phyloP scores from a whole-genome alignment of 2,329 filamentous ascomycete species.

The Seiridium unicorne region DNA sequence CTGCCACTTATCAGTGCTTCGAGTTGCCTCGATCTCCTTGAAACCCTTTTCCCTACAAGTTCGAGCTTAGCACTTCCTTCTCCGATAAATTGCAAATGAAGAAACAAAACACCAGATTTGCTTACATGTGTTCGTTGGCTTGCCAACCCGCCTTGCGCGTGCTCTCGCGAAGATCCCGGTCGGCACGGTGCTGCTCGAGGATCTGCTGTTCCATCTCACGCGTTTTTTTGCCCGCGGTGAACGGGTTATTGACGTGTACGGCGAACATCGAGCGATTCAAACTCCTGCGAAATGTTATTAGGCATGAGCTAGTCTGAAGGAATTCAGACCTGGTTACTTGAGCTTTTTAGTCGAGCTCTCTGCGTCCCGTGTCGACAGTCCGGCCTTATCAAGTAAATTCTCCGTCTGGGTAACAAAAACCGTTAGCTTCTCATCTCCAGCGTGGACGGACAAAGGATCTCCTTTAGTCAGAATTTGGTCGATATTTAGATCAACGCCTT shows the following conservation, averaged over 20 bases:
- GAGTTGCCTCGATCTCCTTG: constrained; percentile 20
- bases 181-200: constrained; percentile 65
- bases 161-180: constrained; percentile 64
- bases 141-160: constrained; percentile 54
- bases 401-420: too few relatives aligned
- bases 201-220: constrained; percentile 66
- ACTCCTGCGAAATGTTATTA: too few relatives aligned
- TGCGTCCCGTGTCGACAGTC: constrained; percentile 72
- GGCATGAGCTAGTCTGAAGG: too few relatives aligned
- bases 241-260: constrained; percentile 73
- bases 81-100: constrained; percentile 19
- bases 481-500: too few relatives aligned
- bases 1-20: constrained; percentile 11
- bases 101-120: constrained; percentile 43
- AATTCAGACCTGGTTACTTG: constrained; percentile 50
- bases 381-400: constrained; percentile 71
- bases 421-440: too few relatives aligned
- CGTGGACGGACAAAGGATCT: too few relatives aligned
- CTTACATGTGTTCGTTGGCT: constrained; percentile 48
- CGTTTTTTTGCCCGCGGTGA: constrained; percentile 67
- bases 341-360: constrained; percentile 81
- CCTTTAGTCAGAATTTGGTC: too few relatives aligned
- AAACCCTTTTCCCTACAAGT: constrained; percentile 18
- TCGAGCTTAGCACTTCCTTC: not conserved
- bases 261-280: constrained; percentile 90